A percentile compares a stretch with the other conserved stretches of the same genome.
Conservation (phyloP, 2,329 filamentous ascomycete species). For the Penicillium sp. region DNA sequence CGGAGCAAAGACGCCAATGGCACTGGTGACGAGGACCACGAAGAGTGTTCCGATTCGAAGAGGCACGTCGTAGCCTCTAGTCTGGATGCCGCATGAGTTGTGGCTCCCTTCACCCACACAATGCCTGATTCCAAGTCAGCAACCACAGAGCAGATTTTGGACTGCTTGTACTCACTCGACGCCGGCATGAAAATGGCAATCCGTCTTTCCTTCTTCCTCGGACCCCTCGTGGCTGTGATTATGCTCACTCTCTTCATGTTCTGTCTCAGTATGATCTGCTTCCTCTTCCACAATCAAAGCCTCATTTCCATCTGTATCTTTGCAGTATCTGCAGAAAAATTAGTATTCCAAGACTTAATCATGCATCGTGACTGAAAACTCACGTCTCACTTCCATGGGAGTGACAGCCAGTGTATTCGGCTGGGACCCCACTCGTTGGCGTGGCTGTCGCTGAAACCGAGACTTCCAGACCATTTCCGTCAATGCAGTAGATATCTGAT, state of each 20-base stretch:
- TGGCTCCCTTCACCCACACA: conserved; percentile 52
- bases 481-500: conserved; percentile 35
- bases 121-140: conserved; percentile 36
- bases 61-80: conserved; percentile 64
- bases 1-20: conserved; percentile 66
- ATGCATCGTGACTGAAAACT: background rate
- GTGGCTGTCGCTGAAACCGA: conserved; percentile 48
- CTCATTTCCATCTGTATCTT: conserved; percentile 60
- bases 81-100: conserved; percentile 47
- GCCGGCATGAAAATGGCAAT: conserved; percentile 73
- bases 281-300: conserved; percentile 52
- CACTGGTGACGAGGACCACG: conserved; percentile 66
- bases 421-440: conserved; percentile 55
- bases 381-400: conserved; percentile 59
- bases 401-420: conserved; percentile 66
- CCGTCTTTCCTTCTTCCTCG: conserved; percentile 36
- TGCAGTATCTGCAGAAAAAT: conserved; percentile 54
- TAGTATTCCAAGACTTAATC: background rate
- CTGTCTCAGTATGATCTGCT: conserved; percentile 3
- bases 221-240: conserved; percentile 33
- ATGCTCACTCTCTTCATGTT: conserved; percentile 12
- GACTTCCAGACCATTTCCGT: conserved; percentile 37
- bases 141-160: background rate
- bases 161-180: conserved; percentile 60
- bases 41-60: conserved; percentile 71